Base-by-base conservation (phyloP, 108 stramenopile genomes). In the Cyclotella atomus region DNA sequence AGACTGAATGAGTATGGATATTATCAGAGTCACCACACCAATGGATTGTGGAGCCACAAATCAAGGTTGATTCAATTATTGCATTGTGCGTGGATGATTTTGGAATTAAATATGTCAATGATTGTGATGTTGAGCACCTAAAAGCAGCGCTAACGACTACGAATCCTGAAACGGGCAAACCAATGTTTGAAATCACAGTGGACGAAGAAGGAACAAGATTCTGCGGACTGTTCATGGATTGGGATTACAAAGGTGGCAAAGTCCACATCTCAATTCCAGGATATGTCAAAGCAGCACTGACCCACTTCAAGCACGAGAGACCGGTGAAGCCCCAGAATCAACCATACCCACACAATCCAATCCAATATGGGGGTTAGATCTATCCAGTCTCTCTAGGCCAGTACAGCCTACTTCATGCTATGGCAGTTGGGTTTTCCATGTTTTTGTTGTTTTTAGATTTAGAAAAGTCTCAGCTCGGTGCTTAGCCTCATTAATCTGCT, bases 31-130 rank as follows among this genome's bases (percentile, higher is more conserved):
- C 19, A 46, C 20, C 21, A 43, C 8, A 17, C 25, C 5, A 8
- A 35, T 43, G 64, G 64, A 35, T 17, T 65, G 14, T 65, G 64
- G 64, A 24, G 5, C 8, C 64, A 65, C 23, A 44, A 65, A 65
- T 43, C 46, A 65, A 35, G 41, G 44, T 17, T 38, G 9, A 6
- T 59, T 9, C 27, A 59, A 59, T 59, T n/a, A n/a, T 59, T 27
- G 28, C 56, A 24, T 29, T 24, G 16, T 21, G 24, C 5, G 27
- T 65, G 7, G 64, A 65, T 49, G 64, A 65, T 49, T 65, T 44
- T 44, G 64, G 64, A 9, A 17, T 65, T 43, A 65, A 65, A 49
- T 65, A 65, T 30, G 47, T 49, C 21, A 38, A 38, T 8, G 8
- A 17, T 25, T 5, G 28, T 5, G 5, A 59, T 29, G 28, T 16